Evolutionary conservation across 208 protist genomes (phyloP).

Genomic region (Strigomonas culicis): DNA sequence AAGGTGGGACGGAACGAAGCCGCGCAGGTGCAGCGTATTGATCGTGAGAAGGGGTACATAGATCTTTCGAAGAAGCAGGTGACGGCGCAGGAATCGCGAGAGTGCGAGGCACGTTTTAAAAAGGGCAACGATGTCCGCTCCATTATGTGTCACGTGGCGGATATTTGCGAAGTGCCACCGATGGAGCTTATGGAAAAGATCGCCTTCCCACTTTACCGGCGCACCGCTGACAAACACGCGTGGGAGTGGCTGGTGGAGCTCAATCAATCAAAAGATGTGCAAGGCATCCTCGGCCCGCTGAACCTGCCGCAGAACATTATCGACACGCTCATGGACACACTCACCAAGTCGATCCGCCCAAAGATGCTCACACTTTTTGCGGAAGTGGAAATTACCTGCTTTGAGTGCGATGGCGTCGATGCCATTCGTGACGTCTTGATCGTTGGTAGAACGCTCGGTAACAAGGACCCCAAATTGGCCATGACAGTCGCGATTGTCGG

Average conservation of each 20-base stretch:
- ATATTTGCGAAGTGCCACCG: conserved; percentile 59
- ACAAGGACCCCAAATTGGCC: conserved; percentile 65
- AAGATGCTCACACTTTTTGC: conserved; percentile 91
- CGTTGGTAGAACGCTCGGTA: conserved; percentile 79
- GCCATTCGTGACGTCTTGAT: conserved; percentile 95
- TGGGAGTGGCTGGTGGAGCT: conserved; percentile 76
- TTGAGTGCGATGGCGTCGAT: conserved; percentile 97
- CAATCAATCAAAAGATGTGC: conserved; percentile 62
- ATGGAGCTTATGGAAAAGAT: conserved; percentile 90
- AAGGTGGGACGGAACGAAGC: conserved; percentile 96
- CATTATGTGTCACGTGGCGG: conserved; percentile 96
- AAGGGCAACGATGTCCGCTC: conserved; percentile 96
- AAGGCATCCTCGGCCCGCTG: conserved; percentile 67
- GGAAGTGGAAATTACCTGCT: conserved; percentile 98
- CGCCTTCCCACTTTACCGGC: conserved; percentile 95
- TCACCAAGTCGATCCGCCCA: conserved; percentile 75
- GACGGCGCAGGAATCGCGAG: conserved; percentile 92
- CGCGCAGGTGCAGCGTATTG: conserved; percentile 98
- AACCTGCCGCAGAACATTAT: conserved; percentile 57
- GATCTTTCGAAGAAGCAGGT: conserved; percentile 98
- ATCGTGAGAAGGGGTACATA: conserved; percentile 99
- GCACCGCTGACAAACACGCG: conserved; percentile 68
- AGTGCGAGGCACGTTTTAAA: conserved; percentile 94
- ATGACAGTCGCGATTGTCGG: conserved; percentile 95
- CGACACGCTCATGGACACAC: conserved; percentile 72